Evolutionary conservation across 257 asterid genomes (phyloP), one percentile per base, ranked within the genome.

Genomic region (Ophiorrhiza pumila): DNA sequence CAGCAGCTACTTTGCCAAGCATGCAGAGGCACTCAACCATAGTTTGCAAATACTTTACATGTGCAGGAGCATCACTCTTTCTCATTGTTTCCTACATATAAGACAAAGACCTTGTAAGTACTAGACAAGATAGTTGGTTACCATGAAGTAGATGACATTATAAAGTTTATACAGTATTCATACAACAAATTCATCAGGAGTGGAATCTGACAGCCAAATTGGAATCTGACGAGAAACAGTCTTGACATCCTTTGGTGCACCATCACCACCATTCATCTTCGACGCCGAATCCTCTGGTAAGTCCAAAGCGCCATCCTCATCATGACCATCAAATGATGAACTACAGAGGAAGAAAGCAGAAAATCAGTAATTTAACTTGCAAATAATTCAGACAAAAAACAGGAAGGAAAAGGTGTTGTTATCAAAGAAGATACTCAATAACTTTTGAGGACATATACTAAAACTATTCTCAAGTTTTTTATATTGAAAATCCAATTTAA

Each of bases 1-100:
- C 98, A 73, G 96, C 98, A 76, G 98, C 97, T 83, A 95, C 98
- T 89, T 95, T 95, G 69, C 99, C 96, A 72, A 95, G 98, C 92
- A 92, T 84, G 87, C 92, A 86, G 72, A 95, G 94, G 82, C 99
- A 90, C 85, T 95, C 98, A 67, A 95, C 94, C 94, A 92, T 66
- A 77, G 99, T 92, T 81, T 86, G 98, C 88, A 95, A 87, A 87
- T 95, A 95, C 83, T 90, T 95, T 66, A 95, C 96, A 84, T 90
- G 93, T 73, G 87, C 75, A 49, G 96, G 90, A 71, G 93, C 88
- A 82, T 88, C 96, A 81, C 85, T 79, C 87, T 90, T 95, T 84
- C 96, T 85, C 91, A 95, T 85, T 80, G 96, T 81, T 86, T 95
- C 99, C 99, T 95, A 83, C 85, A 92, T 61, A 78, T 31, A 56